These are phyloP conservation scores for Leishmania amazonensis DNA, from an alignment of 208 protist genomes.

Conservation along the genomic window DNA sequence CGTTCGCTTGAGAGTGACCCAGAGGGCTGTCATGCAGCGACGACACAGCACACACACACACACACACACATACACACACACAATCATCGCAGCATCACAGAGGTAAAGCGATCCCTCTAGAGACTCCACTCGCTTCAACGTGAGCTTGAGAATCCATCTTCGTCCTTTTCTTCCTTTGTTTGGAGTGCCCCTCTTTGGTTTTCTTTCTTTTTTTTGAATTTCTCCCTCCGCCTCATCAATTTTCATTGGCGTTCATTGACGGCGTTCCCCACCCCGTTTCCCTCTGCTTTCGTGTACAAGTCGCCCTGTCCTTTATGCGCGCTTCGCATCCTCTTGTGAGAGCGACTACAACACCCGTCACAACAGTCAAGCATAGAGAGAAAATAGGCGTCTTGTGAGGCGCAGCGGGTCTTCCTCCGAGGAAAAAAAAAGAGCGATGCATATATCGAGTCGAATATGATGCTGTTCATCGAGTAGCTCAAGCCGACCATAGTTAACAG, in stretches of 20 bases:
- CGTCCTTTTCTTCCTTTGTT: neutral
- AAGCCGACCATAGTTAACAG: neutral
- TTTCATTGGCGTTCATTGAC: neutral
- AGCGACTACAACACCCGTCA: neutral
- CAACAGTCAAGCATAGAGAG: neutral
- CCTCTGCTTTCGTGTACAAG: neutral
- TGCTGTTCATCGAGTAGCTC: neutral
- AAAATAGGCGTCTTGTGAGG: neutral
- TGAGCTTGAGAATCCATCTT: neutral
- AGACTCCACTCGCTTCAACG: neutral
- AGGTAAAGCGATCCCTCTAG: neutral
- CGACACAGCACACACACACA: neutral
- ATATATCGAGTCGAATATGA: neutral
- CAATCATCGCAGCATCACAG: neutral
- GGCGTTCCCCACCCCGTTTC: neutral
- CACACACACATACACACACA: neutral
- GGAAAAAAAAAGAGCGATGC: neutral
- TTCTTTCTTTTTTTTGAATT: neutral
- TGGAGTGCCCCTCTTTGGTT: neutral
- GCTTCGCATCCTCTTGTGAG: constrained; percentile 5
- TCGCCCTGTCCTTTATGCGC: neutral
- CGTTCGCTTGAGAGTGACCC: neutral
- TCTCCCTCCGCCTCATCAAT: neutral
- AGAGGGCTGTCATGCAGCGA: neutral
- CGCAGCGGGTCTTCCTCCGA: neutral